Conservation (phyloP, 495 filamentous ascomycete genomes). For the Cercophora samala region DNA sequence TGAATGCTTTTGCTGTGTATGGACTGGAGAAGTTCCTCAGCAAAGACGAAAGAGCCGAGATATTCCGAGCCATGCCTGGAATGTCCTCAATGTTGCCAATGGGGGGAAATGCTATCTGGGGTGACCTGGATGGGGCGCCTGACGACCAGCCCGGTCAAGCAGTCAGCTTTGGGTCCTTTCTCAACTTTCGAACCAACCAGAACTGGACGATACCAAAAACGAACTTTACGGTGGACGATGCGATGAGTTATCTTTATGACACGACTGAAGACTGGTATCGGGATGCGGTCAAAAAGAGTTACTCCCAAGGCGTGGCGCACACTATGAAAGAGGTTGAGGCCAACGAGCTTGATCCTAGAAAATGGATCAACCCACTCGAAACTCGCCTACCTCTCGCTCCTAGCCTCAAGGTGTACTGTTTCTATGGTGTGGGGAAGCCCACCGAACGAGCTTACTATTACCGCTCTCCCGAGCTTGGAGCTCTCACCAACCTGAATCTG, state of each 20-base stretch:
- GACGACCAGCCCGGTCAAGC: constrained; percentile 75
- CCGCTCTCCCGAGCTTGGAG: constrained; percentile 64
- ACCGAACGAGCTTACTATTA: constrained; percentile 93
- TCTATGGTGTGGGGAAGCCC: constrained; percentile 90
- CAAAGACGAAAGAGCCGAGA: constrained; percentile 83
- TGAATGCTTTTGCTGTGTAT: constrained; percentile 97
- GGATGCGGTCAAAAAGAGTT: constrained; percentile 64
- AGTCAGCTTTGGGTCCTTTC: constrained; percentile 71
- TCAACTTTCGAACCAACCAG: constrained; percentile 72
- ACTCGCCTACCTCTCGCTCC: constrained; percentile 84
- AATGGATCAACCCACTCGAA: constrained; percentile 95
- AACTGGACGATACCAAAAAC: constrained; percentile 53
- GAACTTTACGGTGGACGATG: constrained; percentile 78
- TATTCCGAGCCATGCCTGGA: constrained; percentile 95
- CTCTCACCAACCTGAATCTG: constrained; percentile 66
- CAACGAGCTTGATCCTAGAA: constrained; percentile 75
- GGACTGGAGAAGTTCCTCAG: constrained; percentile 94
- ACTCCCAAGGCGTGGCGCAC: constrained; percentile 85
- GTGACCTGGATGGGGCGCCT: constrained; percentile 82
- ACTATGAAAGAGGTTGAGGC: constrained; percentile 76
- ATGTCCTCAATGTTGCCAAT: constrained; percentile 97
- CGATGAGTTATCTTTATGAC: constrained; percentile 71
- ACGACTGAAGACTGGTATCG: constrained; percentile 83
- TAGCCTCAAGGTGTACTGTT: constrained; percentile 93
- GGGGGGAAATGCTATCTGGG: constrained; percentile 91